Evolutionary conservation across 805 yeast genomes (phyloP).

Genomic region (Candida boidinii): DNA sequence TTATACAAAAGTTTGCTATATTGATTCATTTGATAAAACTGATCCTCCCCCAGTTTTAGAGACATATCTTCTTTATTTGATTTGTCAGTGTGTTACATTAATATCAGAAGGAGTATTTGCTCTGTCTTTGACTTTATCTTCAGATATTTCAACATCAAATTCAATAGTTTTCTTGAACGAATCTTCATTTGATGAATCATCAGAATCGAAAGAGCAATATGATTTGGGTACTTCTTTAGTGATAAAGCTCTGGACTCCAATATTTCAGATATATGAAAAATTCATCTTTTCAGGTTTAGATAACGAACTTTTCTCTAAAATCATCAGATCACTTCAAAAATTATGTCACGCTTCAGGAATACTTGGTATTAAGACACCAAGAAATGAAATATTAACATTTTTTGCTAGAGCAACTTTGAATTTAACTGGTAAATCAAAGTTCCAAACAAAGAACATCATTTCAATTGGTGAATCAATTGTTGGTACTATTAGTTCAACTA

Average conservation of each 20-base stretch:
- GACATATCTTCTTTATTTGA: constrained; percentile 52
- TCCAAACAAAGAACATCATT: constrained; percentile 26
- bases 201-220: constrained; percentile 8
- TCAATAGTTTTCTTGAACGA: constrained; percentile 15
- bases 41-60: constrained; percentile 67
- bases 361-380: constrained; percentile 42
- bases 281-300: constrained; percentile 64
- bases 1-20: constrained; percentile 40
- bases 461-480: constrained; percentile 45
- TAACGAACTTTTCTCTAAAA: constrained; percentile 54
- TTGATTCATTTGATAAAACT: constrained; percentile 73
- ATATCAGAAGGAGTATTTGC: constrained; percentile 65
- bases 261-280: constrained; percentile 37
- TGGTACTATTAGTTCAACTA: constrained; percentile 38
- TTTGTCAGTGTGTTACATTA: constrained; percentile 41
- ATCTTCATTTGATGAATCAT: constrained; percentile 7
- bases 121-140: constrained; percentile 35
- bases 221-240: constrained; percentile 19
- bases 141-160: constrained; percentile 5
- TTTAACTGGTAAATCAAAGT: constrained; percentile 24
- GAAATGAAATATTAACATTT: constrained; percentile 50
- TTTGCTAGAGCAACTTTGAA: constrained; percentile 38
- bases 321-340: constrained; percentile 70
- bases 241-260: constrained; percentile 25
- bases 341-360: constrained; percentile 79